Base-by-base conservation (phyloP, 2,329 filamentous ascomycete genomes). In the Magnaporthiopsis rhizophila region DNA sequence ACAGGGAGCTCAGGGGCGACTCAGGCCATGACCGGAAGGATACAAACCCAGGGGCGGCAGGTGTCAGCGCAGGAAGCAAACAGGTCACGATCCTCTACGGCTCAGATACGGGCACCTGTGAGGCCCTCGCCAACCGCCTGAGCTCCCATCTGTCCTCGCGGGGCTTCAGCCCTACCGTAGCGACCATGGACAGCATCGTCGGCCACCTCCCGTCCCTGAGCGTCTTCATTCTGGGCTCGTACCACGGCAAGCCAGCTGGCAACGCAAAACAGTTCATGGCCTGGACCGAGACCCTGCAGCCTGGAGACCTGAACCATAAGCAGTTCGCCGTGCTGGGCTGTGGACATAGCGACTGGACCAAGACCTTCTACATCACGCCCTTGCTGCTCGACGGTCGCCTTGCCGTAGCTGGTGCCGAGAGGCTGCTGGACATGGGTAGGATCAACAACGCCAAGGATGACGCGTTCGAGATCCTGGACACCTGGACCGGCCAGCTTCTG, bases 361-460 rank as follows among this genome's bases (percentile, higher is more conserved):
- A 68, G 3, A 85, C 83, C 0, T 86, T 81, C 69, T 81, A 85
- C 64, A 74, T 74, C 9, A 76, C 85, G 4, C 83, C 83, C 0
- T 81, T 75, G 50, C 68, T 78, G 1, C 75, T 84, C 13, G 79
- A 85, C 61, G 68, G 77, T 11, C 70, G 78, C 1, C 73, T 83
- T 9, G 70, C 68, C 2, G 71, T 76, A 62, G 75, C 78, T 59
- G 83, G 83, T 6, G 83, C 76, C 9, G 75, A 72, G 21, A 72
- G 76, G 32, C 71, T 84, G n/a, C 75, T 76, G 28, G 71, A 77
- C 0, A 71, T 77, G 30, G 82, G 81, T 11, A 70, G 74, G 3
- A 78, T 80, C 3, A 79, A 86, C 11, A 74, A 76, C 36, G 63
- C 57, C 12, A 79, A 79, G 7, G 59, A 61, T 21, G 79, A 81